Conservation (phyloP, 2,329 filamentous ascomycete genomes). For the Chaetomiaceae sp. region DNA sequence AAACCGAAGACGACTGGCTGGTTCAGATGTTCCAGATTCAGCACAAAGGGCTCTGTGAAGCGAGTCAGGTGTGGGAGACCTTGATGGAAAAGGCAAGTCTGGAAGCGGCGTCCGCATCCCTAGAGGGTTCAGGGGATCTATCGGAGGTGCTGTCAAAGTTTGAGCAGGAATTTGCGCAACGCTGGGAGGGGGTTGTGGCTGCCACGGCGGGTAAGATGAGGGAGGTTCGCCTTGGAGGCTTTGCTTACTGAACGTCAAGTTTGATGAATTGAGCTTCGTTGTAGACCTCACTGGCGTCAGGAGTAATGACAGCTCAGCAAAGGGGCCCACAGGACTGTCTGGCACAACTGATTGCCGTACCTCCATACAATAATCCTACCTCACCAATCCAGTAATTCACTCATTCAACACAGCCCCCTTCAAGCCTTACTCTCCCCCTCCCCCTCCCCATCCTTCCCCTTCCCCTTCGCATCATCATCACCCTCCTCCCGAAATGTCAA, state of each 20-base stretch:
- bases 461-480: slow-evolving; percentile 33
- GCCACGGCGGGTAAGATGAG: slow-evolving; percentile 17
- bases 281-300: no score
- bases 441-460: background rate
- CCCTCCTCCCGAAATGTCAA: slow-evolving; percentile 73
- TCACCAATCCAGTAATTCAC: background rate
- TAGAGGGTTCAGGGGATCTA: slow-evolving; percentile 9
- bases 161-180: slow-evolving; percentile 11
- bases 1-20: slow-evolving; percentile 4
- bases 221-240: background rate
- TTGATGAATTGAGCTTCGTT: background rate
- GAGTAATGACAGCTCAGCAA: no score
- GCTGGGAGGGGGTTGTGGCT: slow-evolving; percentile 13
- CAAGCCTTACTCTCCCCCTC: slow-evolving; percentile 10
- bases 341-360: no score
- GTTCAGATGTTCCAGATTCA: slow-evolving; percentile 9
- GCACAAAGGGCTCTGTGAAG: slow-evolving; percentile 20
- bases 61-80: slow-evolving; percentile 21
- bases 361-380: no score
- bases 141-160: slow-evolving; percentile 9
- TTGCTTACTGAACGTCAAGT: background rate
- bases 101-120: slow-evolving; percentile 8
- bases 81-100: slow-evolving; percentile 15
- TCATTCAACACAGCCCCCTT: no score
- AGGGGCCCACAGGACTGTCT: no score